Conservation (phyloP, 768 basidiomycete species). For the Royoungia palumana region DNA sequence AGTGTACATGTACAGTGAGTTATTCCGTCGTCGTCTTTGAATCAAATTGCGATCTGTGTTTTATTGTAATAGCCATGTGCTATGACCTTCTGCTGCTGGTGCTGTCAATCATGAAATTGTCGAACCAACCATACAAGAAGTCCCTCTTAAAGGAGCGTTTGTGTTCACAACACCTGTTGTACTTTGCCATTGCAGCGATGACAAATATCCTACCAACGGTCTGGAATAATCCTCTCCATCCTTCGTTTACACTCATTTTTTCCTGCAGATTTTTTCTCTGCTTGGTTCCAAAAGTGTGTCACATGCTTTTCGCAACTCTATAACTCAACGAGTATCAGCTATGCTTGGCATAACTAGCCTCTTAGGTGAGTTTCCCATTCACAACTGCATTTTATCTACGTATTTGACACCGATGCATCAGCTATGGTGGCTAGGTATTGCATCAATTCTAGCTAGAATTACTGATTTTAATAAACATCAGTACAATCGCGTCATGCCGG, state of each 20-base stretch:
- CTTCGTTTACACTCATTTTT: background rate
- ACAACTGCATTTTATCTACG: background rate
- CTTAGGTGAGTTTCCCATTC: constrained; percentile 5
- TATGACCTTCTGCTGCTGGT: constrained; percentile 22
- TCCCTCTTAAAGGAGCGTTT: constrained; percentile 17
- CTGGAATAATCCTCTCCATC: background rate
- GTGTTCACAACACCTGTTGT: constrained; percentile 17
- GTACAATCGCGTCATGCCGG: constrained; percentile 16
- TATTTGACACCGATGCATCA: constrained; percentile 4
- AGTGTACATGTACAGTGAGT: constrained; percentile 5
- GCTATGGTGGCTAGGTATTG: constrained; percentile 16
- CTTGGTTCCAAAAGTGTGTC: background rate
- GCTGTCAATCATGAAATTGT: constrained; percentile 17
- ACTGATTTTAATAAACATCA: background rate
- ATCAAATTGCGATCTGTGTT: too few relatives aligned
- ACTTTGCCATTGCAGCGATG: constrained; percentile 20
- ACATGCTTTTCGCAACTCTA: too few relatives aligned
- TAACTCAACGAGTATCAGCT: background rate
- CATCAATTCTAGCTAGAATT: background rate
- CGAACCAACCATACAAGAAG: constrained; percentile 4
- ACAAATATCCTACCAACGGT: constrained; percentile 18
- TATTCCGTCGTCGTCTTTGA: background rate
- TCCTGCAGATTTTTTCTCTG: constrained; percentile 12
- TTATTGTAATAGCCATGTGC: constrained; percentile 13
- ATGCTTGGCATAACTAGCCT: constrained; percentile 1